phyloP scores from a whole-genome alignment of 139 green algal genomes.

The Eudorina sp. region DNA sequence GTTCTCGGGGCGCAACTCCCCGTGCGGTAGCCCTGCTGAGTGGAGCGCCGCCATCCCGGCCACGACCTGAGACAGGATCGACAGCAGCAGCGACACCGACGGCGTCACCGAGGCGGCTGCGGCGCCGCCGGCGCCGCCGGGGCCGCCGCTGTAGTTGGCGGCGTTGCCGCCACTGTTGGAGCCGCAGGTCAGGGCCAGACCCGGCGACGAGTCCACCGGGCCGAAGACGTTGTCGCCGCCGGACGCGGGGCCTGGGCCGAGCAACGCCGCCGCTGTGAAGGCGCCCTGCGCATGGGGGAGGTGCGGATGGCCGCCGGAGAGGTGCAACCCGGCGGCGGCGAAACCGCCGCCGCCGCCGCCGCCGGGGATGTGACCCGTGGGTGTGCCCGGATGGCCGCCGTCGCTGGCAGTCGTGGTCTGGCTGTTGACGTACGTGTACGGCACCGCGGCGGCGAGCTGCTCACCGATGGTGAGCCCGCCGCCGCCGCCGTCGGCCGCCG shows the following conservation, averaged over 20 bases:
- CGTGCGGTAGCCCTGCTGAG: constrained; percentile 55
- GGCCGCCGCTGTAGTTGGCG: neutral
- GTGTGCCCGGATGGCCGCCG: neutral
- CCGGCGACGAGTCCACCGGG: constrained; percentile 3
- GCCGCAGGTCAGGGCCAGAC: neutral
- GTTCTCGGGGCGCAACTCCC: constrained; percentile 64
- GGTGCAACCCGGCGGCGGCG: neutral
- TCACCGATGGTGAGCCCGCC: neutral
- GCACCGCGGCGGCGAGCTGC: neutral
- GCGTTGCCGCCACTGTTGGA: constrained; percentile 3
- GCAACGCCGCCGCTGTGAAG: neutral
- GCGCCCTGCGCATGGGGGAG: too few species aligned
- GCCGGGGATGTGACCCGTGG: neutral
- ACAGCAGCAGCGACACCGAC: constrained; percentile 47
- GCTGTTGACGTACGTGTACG: neutral
- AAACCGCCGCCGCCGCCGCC: neutral
- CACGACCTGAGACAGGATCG: constrained; percentile 58
- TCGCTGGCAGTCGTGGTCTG: constrained; percentile 6
- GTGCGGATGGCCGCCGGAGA: neutral
- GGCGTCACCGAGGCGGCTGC: constrained; percentile 15
- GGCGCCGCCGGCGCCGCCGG: neutral
- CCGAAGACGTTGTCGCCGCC: neutral
- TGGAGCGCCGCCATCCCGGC: constrained; percentile 58
- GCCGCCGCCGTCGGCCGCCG: neutral
- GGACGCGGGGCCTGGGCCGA: neutral